Evolutionary conservation across 129 eudicot genomes (phyloP), one percentile per base, ranked within the genome.

Genomic region (Pittosporum tobira): DNA sequence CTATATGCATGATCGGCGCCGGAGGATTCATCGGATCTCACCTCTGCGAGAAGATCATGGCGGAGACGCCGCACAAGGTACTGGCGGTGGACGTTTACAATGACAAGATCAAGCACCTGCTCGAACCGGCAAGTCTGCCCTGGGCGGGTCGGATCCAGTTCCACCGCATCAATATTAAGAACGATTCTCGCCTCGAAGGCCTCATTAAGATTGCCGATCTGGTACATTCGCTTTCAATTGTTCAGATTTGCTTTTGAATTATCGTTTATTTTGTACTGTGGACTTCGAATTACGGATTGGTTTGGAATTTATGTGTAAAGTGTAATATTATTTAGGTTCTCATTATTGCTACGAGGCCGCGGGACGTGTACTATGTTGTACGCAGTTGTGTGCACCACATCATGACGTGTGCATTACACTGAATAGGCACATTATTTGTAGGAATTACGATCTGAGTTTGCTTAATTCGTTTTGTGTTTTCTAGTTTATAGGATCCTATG

Each of bases 21-120:
- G 99, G 99, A 22, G 99, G 99, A 3, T 91, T 91, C 81, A 91
- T 91, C 36, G 99, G 99, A 28, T 91, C 99, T 23, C 99, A 91
- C 60, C 81, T 91, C 57, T 91, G 99, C 70, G 99, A 91, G 88
- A 91, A 91, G 77, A 63, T 91, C 63, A 66, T 91, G 85, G 8
- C 71, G 23, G 96, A 91, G 71, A 91, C 99, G 37, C 66, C 81
- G 22, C 99, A 91, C 79, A 78, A 66, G 51, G 91, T 91, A 57
- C 64, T 87, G 57, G 99, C 99, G 10, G 96, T 91, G 43, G 99
- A 91, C 30, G 99, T 91, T 10, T 86, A 87, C 71, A 81, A 69
- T 60, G 99, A 91, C 69, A 91, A 91, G 94, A 91, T 91, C 83
- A 91, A 83, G 80, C 99, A 91, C 77, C 74, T 91, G 11, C 87